Conservation (phyloP, 2,329 filamentous ascomycete genomes). For the Colletotrichum gigasporum region DNA sequence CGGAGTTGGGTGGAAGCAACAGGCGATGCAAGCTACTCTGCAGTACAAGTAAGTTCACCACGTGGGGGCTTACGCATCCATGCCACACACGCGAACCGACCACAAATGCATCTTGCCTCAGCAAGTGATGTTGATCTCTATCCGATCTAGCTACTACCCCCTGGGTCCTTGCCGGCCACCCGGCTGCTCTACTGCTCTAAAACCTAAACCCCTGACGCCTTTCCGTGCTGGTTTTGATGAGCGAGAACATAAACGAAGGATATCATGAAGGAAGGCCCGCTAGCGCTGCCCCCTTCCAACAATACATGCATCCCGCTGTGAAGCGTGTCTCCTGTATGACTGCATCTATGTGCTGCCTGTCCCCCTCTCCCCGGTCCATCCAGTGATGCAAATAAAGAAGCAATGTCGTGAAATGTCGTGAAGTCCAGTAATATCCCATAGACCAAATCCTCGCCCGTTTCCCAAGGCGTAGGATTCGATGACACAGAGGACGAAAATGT, state of each 20-base stretch:
- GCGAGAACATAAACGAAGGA: neutral
- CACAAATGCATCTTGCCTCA: too few relatives aligned
- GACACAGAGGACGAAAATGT: neutral
- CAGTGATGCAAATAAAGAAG: slow-evolving; percentile 12
- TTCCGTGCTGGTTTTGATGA: neutral
- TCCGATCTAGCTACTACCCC: neutral
- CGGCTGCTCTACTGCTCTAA: neutral
- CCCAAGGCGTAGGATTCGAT: neutral
- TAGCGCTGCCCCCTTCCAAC: neutral
- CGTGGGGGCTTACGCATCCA: too few relatives aligned
- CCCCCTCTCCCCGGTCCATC: neutral
- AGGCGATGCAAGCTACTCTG: too few relatives aligned
- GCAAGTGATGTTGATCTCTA: neutral
- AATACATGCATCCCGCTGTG: slow-evolving; percentile 1
- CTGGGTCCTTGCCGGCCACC: too few relatives aligned
- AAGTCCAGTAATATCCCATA: neutral
- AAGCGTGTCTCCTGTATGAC: slow-evolving; percentile 20
- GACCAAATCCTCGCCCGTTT: neutral
- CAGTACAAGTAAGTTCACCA: too few relatives aligned
- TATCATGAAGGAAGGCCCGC: neutral
- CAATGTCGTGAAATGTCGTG: neutral
- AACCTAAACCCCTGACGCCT: neutral
- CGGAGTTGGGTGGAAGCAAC: too few relatives aligned
- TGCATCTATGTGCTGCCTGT: neutral
- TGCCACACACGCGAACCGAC: too few relatives aligned